Percentiles rank a stretch among this genome's conserved stretches.
These are phyloP conservation scores for Kernera saxatilis DNA, from an alignment of 345 rosid genomes.

Conservation along the genomic window DNA sequence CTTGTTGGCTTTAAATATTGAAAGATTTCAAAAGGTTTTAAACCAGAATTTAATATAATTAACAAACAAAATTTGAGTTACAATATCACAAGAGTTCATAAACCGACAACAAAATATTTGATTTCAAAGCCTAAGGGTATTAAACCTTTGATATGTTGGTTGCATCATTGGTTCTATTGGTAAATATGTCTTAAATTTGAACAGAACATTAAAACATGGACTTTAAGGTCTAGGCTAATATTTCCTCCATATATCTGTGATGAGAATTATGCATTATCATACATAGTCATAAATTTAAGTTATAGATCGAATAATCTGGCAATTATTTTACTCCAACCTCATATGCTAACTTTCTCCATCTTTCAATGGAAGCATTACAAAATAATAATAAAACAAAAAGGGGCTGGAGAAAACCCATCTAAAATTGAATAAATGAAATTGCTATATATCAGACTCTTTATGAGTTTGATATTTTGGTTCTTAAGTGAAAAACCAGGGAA, in stretches of 20 bases:
- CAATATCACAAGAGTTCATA: not conserved
- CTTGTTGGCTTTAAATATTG: not conserved
- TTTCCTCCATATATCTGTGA: not conserved
- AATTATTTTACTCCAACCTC: not conserved
- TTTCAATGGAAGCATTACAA: slow-evolving; percentile 2
- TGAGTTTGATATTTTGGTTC: not conserved
- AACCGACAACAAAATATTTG: not conserved
- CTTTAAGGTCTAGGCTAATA: not conserved
- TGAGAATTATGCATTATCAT: not conserved
- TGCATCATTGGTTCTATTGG: not conserved
- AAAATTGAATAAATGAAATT: slow-evolving; percentile 27
- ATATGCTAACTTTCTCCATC: not conserved
- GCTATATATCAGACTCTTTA: not conserved
- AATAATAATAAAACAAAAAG: not conserved
- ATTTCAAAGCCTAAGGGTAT: not conserved
- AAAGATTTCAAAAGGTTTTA: not conserved
- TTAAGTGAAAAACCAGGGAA: slow-evolving; percentile 44
- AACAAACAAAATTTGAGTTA: not conserved
- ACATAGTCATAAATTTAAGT: not conserved
- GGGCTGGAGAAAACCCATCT: not conserved
- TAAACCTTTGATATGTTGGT: not conserved
- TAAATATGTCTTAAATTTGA: not conserved
- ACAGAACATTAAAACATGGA: not conserved
- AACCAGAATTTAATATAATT: too few species aligned
- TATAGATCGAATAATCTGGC: not conserved